Evolutionary conservation across 2,329 filamentous ascomycete genomes (phyloP), one percentile per base, ranked within the genome.

Genomic region (Aspergillus hortae): DNA sequence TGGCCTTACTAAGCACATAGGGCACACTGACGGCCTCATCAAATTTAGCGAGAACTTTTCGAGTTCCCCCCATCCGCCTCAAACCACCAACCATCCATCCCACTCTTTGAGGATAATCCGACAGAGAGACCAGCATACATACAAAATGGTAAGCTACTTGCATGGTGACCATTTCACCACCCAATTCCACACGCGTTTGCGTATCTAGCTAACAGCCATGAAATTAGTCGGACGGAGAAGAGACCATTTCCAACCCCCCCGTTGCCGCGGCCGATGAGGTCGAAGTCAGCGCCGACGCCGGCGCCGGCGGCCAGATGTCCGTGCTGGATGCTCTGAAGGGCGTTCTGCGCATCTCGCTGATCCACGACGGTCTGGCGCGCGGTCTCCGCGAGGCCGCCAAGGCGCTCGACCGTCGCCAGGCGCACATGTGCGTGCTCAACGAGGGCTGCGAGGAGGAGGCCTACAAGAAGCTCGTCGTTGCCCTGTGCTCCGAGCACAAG

Each of bases 401-500:
- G 86, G 92, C 94, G 62, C 90, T 99, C 72, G 94, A 99, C 81
- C 88, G 94, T 74, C 91, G 94, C 74, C 90, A 99, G 83, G 94
- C 94, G 56, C 94, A 99, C 84, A 97, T 99, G 92, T 99, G 94
- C 78, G 94, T 99, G 67, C 87, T 99, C 71, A 99, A 99, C 87
- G 94, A 99, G 87, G 88, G 89, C 66, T 99, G 94, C 84, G 94
- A 99, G 84, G 94, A 99, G 86, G 94, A 99, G 81, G 92, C 94
- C 66, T 99, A 99, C 86, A 99, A 99, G 91, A 99, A 99, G 89
- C 87, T 99, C 65, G 92, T 99, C 70, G 89, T 97, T 67, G 94
- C 94, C 60, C 89, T 99, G 57, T 99, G 94, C 89, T 90, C 88
- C 62, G 94, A 99, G 87, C 94, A 99, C 84, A 96, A 96, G 87